Conservation (phyloP, 2,329 filamentous ascomycete genomes). For the Lasiodiplodia citricola region DNA sequence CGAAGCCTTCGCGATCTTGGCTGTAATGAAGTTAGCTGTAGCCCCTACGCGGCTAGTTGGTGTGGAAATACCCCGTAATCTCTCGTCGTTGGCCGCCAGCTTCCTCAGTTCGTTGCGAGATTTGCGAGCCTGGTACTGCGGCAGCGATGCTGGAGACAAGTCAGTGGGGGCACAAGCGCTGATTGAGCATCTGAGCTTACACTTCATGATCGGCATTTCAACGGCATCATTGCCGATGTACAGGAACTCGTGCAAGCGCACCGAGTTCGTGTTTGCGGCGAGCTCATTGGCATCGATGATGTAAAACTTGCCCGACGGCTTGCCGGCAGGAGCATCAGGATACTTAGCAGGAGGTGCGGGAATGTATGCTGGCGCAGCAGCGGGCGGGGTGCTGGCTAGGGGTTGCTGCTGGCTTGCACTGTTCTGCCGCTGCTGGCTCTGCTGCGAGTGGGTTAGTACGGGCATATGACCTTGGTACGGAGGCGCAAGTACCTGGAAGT, state of each 20-base stretch:
- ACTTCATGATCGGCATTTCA: conserved; percentile 52
- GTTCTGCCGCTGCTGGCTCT: conserved; percentile 14
- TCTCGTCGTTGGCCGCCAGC: conserved; percentile 49
- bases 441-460: neutral
- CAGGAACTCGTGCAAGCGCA: conserved; percentile 50
- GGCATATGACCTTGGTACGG: neutral
- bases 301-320: conserved; percentile 47
- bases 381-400: conserved; percentile 3
- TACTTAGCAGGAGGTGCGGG: conserved; percentile 13
- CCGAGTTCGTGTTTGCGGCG: conserved; percentile 51
- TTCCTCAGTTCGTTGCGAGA: conserved; percentile 54
- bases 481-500: conserved; percentile 20
- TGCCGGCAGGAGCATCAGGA: conserved; percentile 37
- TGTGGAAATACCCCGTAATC: conserved; percentile 38
- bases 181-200: conserved; percentile 37
- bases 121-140: conserved; percentile 49
- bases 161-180: conserved; percentile 31
- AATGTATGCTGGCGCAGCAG: neutral
- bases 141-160: conserved; percentile 43
- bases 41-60: neutral
- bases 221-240: conserved; percentile 49
- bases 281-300: conserved; percentile 49
- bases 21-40: conserved; percentile 24
- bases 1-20: conserved; percentile 41
- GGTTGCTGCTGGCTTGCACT: neutral